Percentiles rank a stretch among this genome's conserved stretches.
These are phyloP conservation scores for Vigna mungo DNA, from an alignment of 306 rosid genomes.

Conservation along the genomic window DNA sequence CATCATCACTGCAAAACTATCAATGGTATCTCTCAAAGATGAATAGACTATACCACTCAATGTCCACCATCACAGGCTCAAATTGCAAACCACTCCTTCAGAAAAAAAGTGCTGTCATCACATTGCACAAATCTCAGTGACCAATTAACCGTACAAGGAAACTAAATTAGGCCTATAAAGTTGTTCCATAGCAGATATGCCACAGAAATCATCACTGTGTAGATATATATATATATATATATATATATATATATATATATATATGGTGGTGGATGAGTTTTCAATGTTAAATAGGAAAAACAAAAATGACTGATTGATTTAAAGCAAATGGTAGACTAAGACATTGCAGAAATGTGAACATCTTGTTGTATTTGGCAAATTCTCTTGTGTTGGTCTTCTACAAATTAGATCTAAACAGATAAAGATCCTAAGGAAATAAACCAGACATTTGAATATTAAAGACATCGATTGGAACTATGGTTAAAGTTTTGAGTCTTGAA, in stretches of 20 bases:
- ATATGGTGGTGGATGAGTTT: neutral
- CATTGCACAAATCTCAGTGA: neutral
- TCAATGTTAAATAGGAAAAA: neutral
- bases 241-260: neutral
- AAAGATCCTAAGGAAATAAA: neutral
- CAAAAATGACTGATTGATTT: neutral
- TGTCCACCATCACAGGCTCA: neutral
- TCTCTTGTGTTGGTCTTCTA: neutral
- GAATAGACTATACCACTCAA: neutral
- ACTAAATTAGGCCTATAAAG: neutral
- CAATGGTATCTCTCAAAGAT: constrained; percentile 9
- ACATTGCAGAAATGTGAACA: neutral
- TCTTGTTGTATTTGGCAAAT: neutral
- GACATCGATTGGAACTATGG: neutral
- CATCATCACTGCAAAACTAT: neutral
- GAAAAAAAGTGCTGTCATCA: neutral
- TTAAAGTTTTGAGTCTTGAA: constrained; percentile 19
- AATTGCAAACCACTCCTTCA: neutral
- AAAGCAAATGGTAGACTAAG: neutral
- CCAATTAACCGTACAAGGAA: neutral
- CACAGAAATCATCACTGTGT: neutral
- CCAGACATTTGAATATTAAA: neutral
- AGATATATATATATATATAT: too few relatives aligned
- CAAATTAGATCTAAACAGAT: neutral
- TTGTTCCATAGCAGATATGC: neutral